Base-by-base conservation (phyloP, 306 rosid genomes). In the Dryas octopetala region DNA sequence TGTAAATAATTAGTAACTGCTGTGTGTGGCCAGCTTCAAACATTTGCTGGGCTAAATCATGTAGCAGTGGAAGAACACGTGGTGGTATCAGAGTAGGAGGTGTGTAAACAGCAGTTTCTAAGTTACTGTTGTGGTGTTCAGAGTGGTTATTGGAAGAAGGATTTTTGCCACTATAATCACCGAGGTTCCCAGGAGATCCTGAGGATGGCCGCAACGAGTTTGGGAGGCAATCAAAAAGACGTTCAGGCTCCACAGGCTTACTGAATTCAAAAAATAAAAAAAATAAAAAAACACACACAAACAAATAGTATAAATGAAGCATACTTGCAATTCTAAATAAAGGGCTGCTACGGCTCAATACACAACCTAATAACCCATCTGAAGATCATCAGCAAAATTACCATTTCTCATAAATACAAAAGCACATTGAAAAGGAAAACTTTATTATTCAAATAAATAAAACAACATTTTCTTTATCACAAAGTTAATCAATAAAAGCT, bases 241-340 rank as follows among this genome's bases (percentile, higher is more conserved):
- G 92, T 66, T 95, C 97, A 63, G 98, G 99, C 70, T 95, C 99
- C 97, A 95, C 99, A 49, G 98, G 93, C 80, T 95, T 95, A 90
- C 99, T 95, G 88, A 81, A 76, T 62, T 55, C 64, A 76, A 71
- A 76, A 49, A 10, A 62, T 8, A 68, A 80, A 66, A 58, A 47
- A 65, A 41, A 48, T 8, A 4, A 55, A 52, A 51, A 15, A 14
- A 52, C 45, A 62, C 0, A 62, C 14, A 23, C 23, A 23, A 23
- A 23, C 23, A 43, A 75, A 53, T 26, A 32, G 61, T 3, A 49
- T n/a, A 59, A 67, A 71, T 63, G 59, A 66, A 68, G 67, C 66
- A 68, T 46, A 57, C 19, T 44, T 57, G 77, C 67, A 70, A 70
- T 40, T 58, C 17, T 32, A n/a, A 68, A 67, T 17, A 58, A 66